Conservation (phyloP, 441 rosid species). For the Eutrema salsugineum region DNA sequence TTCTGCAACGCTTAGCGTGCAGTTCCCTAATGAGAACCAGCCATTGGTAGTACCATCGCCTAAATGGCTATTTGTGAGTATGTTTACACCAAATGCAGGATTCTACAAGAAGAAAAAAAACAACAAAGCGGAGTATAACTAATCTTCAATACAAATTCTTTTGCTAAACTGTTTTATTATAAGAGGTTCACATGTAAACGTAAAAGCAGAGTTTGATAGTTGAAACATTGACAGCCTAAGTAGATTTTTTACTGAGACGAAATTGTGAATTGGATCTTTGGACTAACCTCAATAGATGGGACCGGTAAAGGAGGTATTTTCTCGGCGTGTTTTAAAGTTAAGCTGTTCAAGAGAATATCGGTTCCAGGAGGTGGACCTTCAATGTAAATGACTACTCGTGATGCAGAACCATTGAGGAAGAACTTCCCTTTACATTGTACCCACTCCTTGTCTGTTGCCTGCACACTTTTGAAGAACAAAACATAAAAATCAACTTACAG, state of each 20-base stretch:
- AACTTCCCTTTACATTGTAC: constrained; percentile 72
- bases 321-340: constrained; percentile 67
- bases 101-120: constrained; percentile 37
- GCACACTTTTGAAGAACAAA: constrained; percentile 39
- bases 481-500: background rate
- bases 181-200: background rate
- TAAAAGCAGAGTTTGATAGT: background rate
- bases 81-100: constrained; percentile 69
- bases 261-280: background rate
- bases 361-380: constrained; percentile 96
- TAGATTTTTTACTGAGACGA: background rate
- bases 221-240: background rate
- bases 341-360: constrained; percentile 72
- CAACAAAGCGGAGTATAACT: too few species aligned
- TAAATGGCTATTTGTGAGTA: constrained; percentile 61
- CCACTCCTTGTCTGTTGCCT: constrained; percentile 88
- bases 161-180: background rate
- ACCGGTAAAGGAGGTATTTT: constrained; percentile 60
- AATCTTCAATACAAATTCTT: too few species aligned
- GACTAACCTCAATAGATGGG: constrained; percentile 63
- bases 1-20: constrained; percentile 46
- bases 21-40: constrained; percentile 87
- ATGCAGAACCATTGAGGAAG: constrained; percentile 68
- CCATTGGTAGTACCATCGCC: constrained; percentile 43
- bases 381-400: constrained; percentile 58